A percentile compares a stretch with the other conserved stretches of the same genome.
phyloP scores from a whole-genome alignment of 306 rosid genomes.

The Vigna angularis region DNA sequence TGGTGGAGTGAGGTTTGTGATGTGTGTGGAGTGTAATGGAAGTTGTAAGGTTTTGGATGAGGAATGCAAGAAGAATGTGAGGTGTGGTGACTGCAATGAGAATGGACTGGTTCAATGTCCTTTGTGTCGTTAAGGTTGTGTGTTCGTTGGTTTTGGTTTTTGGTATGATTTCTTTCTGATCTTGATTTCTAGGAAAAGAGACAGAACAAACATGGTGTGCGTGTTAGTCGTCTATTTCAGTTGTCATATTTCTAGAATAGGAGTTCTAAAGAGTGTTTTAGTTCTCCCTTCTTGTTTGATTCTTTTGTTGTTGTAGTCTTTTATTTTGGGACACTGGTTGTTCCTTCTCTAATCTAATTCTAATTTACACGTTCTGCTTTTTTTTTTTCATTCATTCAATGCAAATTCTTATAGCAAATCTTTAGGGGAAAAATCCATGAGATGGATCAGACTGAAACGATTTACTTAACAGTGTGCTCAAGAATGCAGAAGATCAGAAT shows the following conservation, averaged over 20 bases:
- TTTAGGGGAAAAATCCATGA: neutral
- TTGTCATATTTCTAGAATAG: slow-evolving; percentile 37
- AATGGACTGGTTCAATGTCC: slow-evolving; percentile 89
- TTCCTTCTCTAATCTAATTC: slow-evolving; percentile 44
- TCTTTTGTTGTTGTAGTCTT: slow-evolving; percentile 5
- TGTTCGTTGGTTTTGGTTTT: slow-evolving; percentile 18
- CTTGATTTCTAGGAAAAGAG: slow-evolving; percentile 19
- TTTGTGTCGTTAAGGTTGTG: slow-evolving; percentile 59
- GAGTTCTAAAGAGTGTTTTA: slow-evolving; percentile 83
- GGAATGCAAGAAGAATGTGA: slow-evolving; percentile 58
- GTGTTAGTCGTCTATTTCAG: neutral
- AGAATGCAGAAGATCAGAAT: too few relatives aligned
- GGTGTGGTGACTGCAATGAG: slow-evolving; percentile 83
- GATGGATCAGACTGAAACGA: neutral
- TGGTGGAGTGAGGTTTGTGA: slow-evolving; percentile 77
- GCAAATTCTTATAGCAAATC: neutral
- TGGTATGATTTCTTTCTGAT: slow-evolving; percentile 6
- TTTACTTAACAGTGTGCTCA: neutral
- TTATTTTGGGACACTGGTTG: slow-evolving; percentile 37
- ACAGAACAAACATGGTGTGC: slow-evolving; percentile 26
- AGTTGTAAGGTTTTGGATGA: slow-evolving; percentile 86
- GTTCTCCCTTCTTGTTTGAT: slow-evolving; percentile 55
- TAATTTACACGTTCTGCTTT: slow-evolving; percentile 28
- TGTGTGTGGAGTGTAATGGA: slow-evolving; percentile 81
- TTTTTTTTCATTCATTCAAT: neutral